Evolutionary conservation across 148 eudicot genomes (phyloP).

Genomic region (Diospyros kaki): DNA sequence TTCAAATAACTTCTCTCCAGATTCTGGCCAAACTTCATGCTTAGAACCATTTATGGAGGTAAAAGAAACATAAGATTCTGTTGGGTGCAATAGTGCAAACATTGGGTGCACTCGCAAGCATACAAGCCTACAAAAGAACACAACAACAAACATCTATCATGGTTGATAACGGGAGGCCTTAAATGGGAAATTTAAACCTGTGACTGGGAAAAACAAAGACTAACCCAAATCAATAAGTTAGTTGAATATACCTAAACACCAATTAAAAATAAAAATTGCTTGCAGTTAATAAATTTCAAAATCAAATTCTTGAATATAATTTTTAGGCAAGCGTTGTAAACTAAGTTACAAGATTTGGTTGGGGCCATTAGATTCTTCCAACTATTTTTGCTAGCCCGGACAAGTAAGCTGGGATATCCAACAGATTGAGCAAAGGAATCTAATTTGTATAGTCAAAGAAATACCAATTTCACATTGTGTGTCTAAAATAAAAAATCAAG

Average conservation of each 20-base stretch:
- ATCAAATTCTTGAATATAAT: too few relatives aligned
- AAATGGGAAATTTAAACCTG: neutral
- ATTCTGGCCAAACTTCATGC: conserved; percentile 69
- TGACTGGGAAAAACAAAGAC: neutral
- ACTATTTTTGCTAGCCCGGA: neutral
- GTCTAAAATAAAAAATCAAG: neutral
- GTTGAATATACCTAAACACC: too few relatives aligned
- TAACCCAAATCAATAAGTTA: too few relatives aligned
- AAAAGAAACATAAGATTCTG: conserved; percentile 62
- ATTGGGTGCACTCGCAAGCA: conserved; percentile 95
- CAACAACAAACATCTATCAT: neutral
- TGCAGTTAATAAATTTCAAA: too few relatives aligned
- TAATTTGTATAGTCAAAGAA: too few relatives aligned
- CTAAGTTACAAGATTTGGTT: neutral
- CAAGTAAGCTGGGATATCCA: neutral
- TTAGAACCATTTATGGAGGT: conserved; percentile 73
- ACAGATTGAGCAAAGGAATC: neutral
- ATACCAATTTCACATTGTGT: neutral
- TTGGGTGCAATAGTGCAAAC: conserved; percentile 57
- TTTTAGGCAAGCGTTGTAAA: neutral
- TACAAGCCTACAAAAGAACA: conserved; percentile 64
- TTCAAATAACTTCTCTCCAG: conserved; percentile 61
- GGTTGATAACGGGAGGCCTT: neutral
- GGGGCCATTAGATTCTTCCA: neutral
- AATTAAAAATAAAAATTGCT: too few relatives aligned